These are phyloP conservation scores for Alternaria sp. DNA, from an alignment of 2,329 filamentous ascomycete genomes.

Conservation along the genomic window DNA sequence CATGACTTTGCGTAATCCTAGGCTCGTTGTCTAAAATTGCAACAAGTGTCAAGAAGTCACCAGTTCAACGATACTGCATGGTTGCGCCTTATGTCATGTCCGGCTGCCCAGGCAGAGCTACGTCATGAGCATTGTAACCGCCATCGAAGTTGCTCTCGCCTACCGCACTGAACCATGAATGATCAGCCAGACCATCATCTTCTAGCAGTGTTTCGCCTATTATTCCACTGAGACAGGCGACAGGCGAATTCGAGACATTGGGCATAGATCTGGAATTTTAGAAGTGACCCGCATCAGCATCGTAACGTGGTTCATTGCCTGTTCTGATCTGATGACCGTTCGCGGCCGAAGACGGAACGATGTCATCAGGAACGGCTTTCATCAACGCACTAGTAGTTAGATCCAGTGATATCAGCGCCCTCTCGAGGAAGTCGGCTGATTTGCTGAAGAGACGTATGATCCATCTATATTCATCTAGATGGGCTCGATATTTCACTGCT, in stretches of 20 bases:
- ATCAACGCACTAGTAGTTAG: not conserved
- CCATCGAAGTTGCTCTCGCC: not conserved
- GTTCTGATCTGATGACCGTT: not conserved
- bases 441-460: slow-evolving; percentile 54
- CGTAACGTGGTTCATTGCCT: not conserved
- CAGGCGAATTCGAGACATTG: not conserved
- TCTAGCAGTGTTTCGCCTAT: not conserved
- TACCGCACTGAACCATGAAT: not conserved
- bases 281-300: not conserved
- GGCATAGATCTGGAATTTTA: not conserved
- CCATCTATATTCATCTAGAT: slow-evolving; percentile 55
- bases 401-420: slow-evolving; percentile 42
- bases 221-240: too few species aligned
- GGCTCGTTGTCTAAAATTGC: too few species aligned
- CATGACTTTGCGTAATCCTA: not conserved
- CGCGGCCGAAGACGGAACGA: not conserved
- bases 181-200: not conserved
- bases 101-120: not conserved
- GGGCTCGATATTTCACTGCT: slow-evolving; percentile 45
- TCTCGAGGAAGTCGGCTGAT: slow-evolving; percentile 55
- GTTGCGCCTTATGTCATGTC: not conserved
- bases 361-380: not conserved
- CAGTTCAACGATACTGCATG: not conserved
- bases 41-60: too few species aligned
- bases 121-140: not conserved